Conservation (phyloP, 768 basidiomycete genomes). For the Phylloporus sp. region DNA sequence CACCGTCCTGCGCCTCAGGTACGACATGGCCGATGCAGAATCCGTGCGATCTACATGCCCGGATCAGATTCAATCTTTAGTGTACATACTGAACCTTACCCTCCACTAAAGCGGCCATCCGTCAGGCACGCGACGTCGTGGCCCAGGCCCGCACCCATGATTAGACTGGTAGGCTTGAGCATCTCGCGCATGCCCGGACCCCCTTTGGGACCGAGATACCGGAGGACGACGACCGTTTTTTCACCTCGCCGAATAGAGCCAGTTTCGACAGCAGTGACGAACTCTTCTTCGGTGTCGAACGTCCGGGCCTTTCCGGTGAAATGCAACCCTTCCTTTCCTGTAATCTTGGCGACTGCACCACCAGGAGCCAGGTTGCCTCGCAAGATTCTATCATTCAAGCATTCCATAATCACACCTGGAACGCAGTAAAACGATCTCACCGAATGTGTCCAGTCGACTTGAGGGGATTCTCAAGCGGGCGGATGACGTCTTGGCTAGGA, state of each 20-base stretch:
- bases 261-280: conserved; percentile 81
- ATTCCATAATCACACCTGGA: conserved; percentile 1
- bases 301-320: conserved; percentile 91
- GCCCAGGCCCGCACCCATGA: conserved; percentile 98
- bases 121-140: conserved; percentile 95
- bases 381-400: conserved; percentile 57
- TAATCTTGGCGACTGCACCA: conserved; percentile 95
- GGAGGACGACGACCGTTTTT: conserved; percentile 92
- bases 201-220: conserved; percentile 95
- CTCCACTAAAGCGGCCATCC: conserved; percentile 97
- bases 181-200: conserved; percentile 99
- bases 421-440: conserved; percentile 34
- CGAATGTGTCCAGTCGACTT: conserved; percentile 88
- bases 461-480: conserved; percentile 82
- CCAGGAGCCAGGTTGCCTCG: conserved; percentile 91
- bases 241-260: conserved; percentile 90
- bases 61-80: conserved; percentile 14
- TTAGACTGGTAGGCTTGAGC: conserved; percentile 95
- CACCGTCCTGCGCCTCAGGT: conserved; percentile 92
- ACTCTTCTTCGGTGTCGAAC: conserved; percentile 88
- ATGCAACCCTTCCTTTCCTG: conserved; percentile 87
- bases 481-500: conserved; percentile 74
- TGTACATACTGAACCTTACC: conserved; percentile 49
- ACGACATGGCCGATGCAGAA: conserved; percentile 97
- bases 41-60: conserved; percentile 72